Evolutionary conservation across 2,329 filamentous ascomycete species (phyloP).

Genomic region (Penicillium nordicum): DNA sequence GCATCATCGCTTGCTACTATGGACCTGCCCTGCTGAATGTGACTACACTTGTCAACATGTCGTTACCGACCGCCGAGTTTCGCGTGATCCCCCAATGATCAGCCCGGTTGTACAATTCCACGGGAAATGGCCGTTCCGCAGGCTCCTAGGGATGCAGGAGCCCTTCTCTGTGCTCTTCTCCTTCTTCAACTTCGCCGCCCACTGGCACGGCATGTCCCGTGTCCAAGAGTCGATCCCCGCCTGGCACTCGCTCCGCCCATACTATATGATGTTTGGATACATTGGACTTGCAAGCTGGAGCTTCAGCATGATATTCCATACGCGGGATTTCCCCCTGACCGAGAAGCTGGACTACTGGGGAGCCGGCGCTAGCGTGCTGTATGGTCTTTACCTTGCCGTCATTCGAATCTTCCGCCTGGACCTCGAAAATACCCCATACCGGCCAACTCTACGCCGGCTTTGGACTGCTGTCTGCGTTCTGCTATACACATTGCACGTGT

Average conservation of each 20-base stretch:
- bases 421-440: constrained; percentile 46
- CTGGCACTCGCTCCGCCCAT: constrained; percentile 71
- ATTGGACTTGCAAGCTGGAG: constrained; percentile 80
- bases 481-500: constrained; percentile 73
- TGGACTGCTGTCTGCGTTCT: constrained; percentile 73
- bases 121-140: constrained; percentile 96
- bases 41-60: constrained; percentile 98
- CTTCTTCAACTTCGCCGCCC: constrained; percentile 83
- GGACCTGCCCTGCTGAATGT: constrained; percentile 91
- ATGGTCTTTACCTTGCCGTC: constrained; percentile 81
- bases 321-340: constrained; percentile 76
- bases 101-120: constrained; percentile 83
- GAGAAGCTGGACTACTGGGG: constrained; percentile 97
- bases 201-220: constrained; percentile 70
- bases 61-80: constrained; percentile 69
- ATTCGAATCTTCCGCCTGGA: constrained; percentile 83
- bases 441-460: constrained; percentile 58
- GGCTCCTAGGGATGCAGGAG: constrained; percentile 90
- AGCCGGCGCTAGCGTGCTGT: constrained; percentile 83
- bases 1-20: constrained; percentile 80
- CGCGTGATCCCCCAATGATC: constrained; percentile 60
- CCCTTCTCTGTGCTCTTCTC: constrained; percentile 92
- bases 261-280: constrained; percentile 76
- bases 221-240: constrained; percentile 68
- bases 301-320: constrained; percentile 89